Base-by-base conservation (phyloP, 371 early-diverging fungal genomes). In the Mortierella sp. region DNA sequence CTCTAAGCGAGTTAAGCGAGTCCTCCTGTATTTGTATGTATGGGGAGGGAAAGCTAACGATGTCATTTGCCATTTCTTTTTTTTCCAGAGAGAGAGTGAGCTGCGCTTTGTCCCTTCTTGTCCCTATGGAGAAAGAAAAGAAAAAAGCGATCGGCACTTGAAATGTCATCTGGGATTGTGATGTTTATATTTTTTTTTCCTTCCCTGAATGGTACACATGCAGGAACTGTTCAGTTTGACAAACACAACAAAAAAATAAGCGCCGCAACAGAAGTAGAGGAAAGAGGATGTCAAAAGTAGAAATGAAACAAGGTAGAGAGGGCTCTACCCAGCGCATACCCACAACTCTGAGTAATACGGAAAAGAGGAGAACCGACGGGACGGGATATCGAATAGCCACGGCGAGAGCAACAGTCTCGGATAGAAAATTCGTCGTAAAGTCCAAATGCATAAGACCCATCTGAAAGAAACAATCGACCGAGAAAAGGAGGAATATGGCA, bases 1-100 rank as follows among this genome's bases (percentile, higher is more conserved):
- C 58, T 34, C 58, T 58, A 58, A 58, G 34, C 34, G 58, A 34
- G 31, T 58, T 58, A 58, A 58, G 58, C 58, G 58, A 34, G 19
- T 47, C 14, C 6, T 10, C 16, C 14, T 45, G 45, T 19, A 19
- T 45, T 2, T 14, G 9, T 45, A 19, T 45, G 45, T 14, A 2
- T 45, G 45, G 14, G 9, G 45, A 45, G 22, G 14, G 22, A 13
- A 47, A 22, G n/a, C n/a, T 22, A 47, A 47, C 22, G 58, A 58
- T 58, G 58, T 22, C 55, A 29, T 55, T 58, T 31, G n/a, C n/a
- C n/a, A n/a, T n/a, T n/a, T n/a, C n/a, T 9, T 34, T 58, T 58
- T 34, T 55, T 11, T 7, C 31, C 55, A 29, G 55, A 3, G 16
- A 47, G 4, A 47, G 29, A 52, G 5, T 34, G 10, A 16, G 22